These are phyloP conservation scores for Vicia faba DNA, from an alignment of 306 rosid genomes.

Conservation along the genomic window DNA sequence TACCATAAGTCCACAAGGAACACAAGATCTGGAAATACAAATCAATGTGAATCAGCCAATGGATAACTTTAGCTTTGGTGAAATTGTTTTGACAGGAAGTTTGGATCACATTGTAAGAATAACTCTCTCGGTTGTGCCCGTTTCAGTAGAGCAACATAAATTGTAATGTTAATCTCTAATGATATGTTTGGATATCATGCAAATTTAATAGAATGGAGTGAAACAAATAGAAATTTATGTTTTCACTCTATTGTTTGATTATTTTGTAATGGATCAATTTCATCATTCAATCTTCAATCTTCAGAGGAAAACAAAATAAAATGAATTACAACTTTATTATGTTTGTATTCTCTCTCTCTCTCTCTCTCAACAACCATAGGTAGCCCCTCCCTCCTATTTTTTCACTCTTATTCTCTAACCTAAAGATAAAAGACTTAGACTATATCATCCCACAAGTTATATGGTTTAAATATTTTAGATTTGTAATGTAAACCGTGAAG, in stretches of 20 bases:
- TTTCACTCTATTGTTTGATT: neutral
- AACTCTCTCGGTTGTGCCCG: constrained; percentile 61
- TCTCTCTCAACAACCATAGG: too few relatives aligned
- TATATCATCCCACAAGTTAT: too few relatives aligned
- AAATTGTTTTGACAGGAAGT: constrained; percentile 69
- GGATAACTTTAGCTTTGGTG: constrained; percentile 69
- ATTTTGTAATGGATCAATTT: neutral
- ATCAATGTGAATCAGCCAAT: constrained; percentile 53
- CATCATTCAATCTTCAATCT: neutral
- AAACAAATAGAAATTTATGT: neutral
- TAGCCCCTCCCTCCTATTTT: too few relatives aligned
- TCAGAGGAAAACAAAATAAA: too few relatives aligned
- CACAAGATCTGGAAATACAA: constrained; percentile 58
- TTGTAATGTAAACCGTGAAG: too few relatives aligned
- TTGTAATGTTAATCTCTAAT: neutral
- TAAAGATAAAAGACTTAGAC: too few relatives aligned
- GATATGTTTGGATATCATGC: neutral
- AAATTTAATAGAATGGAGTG: neutral
- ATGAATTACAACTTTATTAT: too few relatives aligned
- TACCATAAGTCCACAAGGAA: constrained; percentile 59
- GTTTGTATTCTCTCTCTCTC: too few relatives aligned
- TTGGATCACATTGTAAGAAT: constrained; percentile 73
- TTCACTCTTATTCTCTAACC: too few relatives aligned
- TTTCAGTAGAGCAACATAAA: constrained; percentile 36
- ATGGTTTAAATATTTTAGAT: too few relatives aligned